phyloP scores from a whole-genome alignment of 129 eudicot species.

The Chrysanthemum makinoi region DNA sequence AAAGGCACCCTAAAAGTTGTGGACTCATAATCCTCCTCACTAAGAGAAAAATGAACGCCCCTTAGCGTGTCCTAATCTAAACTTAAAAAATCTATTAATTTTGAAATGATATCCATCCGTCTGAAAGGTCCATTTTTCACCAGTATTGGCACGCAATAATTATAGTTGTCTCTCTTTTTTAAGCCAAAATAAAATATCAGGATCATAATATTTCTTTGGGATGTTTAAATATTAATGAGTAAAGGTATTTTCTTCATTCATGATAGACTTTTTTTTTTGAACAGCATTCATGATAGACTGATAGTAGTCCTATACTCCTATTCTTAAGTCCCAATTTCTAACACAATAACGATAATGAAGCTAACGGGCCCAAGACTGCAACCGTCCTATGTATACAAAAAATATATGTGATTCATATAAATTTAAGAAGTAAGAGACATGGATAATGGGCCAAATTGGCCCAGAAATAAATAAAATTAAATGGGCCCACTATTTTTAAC shows the following conservation, averaged over 20 bases:
- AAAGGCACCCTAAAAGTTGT: too few species aligned
- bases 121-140: too few species aligned
- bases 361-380: slow-evolving; percentile 23
- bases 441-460: slow-evolving; percentile 29
- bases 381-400: slow-evolving; percentile 13
- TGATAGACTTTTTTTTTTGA: too few species aligned
- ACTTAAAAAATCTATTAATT: too few species aligned
- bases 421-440: slow-evolving; percentile 23
- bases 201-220: not conserved
- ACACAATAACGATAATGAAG: slow-evolving; percentile 17
- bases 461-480: slow-evolving; percentile 15
- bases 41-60: too few species aligned
- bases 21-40: too few species aligned
- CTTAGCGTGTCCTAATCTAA: too few species aligned
- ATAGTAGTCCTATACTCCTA: not conserved
- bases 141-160: too few species aligned
- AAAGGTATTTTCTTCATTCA: too few species aligned
- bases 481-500: slow-evolving; percentile 27
- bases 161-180: too few species aligned
- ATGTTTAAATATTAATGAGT: not conserved
- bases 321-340: not conserved
- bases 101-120: too few species aligned
- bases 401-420: not conserved
- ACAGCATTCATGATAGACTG: not conserved
- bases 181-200: not conserved